Percentiles rank a stretch among this genome's conserved stretches.
Conservation (phyloP, 352 stramenopile genomes). For the Halophytophthora batemanensis region DNA sequence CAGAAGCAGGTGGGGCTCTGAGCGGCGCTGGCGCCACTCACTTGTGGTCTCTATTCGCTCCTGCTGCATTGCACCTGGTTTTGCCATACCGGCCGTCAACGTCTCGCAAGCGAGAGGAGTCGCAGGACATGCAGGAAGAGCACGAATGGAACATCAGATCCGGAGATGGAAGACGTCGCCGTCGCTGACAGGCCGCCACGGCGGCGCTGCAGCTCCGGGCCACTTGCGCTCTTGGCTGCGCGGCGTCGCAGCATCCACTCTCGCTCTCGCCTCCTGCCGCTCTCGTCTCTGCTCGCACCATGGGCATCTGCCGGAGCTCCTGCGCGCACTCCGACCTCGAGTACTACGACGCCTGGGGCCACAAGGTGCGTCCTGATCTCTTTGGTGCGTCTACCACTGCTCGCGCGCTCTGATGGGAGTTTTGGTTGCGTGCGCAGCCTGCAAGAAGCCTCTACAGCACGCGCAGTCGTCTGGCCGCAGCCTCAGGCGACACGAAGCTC, state of each 20-base stretch:
- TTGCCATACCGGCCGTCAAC: too few relatives aligned
- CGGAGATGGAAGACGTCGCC: conserved; percentile 5
- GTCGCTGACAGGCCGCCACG: background rate
- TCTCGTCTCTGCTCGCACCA: conserved; percentile 5
- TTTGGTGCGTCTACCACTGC: conserved; percentile 1
- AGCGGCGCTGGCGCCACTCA: too few relatives aligned
- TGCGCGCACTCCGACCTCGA: conserved; percentile 46
- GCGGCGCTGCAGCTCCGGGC: background rate
- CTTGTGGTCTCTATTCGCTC: too few relatives aligned
- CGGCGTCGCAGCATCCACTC: conserved; percentile 8
- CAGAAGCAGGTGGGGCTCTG: too few relatives aligned
- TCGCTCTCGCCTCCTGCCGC: background rate
- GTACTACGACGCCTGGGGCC: conserved; percentile 63
- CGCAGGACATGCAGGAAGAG: too few relatives aligned
- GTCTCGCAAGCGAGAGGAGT: too few relatives aligned
- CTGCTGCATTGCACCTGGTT: too few relatives aligned
- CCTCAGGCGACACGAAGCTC: conserved; percentile 28
- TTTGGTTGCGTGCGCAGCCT: conserved; percentile 5
- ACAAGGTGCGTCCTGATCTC: conserved; percentile 24
- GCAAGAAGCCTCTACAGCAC: conserved; percentile 19
- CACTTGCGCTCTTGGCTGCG: conserved; percentile 19
- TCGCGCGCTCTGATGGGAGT: background rate
- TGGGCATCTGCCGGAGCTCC: conserved; percentile 62
- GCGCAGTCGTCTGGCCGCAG: conserved; percentile 11
- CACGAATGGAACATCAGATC: conserved; percentile 12